Evolutionary conservation across 2,329 filamentous ascomycete genomes (phyloP).

Genomic region (Cryphonectria japonica): DNA sequence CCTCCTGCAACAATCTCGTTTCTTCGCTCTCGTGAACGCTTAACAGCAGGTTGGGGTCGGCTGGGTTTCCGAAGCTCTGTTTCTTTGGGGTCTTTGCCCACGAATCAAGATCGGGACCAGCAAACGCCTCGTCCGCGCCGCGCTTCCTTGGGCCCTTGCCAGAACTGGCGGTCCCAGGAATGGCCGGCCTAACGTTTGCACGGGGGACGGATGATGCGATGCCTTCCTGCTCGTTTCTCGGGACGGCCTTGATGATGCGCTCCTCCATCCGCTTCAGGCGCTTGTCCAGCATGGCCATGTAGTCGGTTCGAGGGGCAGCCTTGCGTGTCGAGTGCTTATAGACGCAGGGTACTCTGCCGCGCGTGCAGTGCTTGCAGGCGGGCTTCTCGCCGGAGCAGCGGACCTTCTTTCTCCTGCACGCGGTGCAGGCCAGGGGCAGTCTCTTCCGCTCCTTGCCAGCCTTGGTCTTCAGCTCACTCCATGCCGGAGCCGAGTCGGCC

Average conservation of each 20-base stretch:
- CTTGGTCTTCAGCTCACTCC: conserved; percentile 86
- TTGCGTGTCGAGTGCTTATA: conserved; percentile 97
- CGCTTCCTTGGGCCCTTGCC: conserved; percentile 74
- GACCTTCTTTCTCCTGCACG: conserved; percentile 96
- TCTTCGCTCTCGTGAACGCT: conserved; percentile 72
- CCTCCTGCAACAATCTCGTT: conserved; percentile 77
- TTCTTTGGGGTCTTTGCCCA: conserved; percentile 71
- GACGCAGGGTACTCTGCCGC: conserved; percentile 91
- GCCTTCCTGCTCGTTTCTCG: conserved; percentile 78
- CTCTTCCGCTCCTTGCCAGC: conserved; percentile 96
- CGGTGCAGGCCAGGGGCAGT: conserved; percentile 90
- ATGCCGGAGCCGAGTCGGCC: conserved; percentile 63
- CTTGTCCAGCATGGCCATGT: conserved; percentile 99
- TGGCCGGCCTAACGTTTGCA: conserved; percentile 81
- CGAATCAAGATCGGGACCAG: conserved; percentile 70
- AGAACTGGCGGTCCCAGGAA: conserved; percentile 57
- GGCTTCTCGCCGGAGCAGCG: conserved; percentile 97
- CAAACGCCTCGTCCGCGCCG: conserved; percentile 84
- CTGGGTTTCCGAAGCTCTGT: conserved; percentile 50
- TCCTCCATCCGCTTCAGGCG: conserved; percentile 96
- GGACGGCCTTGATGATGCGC: conserved; percentile 92
- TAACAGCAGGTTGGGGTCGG: conserved; percentile 53
- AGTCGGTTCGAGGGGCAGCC: conserved; percentile 91
- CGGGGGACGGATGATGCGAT: conserved; percentile 68
- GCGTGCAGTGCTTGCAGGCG: conserved; percentile 92